Conservation (phyloP, 306 rosid species). For the Pterocarpus macrocarpus region DNA sequence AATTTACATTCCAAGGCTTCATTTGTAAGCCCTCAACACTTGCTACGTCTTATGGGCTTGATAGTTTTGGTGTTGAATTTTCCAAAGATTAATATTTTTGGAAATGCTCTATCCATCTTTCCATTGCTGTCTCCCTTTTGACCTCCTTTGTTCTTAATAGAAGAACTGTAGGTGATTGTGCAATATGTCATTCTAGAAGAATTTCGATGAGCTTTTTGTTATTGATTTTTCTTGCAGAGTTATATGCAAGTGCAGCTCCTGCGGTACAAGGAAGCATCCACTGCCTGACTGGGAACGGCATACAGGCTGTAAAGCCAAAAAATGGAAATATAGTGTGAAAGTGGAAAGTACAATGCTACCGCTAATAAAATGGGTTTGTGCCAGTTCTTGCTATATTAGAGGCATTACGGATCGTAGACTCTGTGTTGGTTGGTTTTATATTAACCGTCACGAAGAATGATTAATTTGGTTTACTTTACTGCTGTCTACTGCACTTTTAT, state of each 20-base stretch:
- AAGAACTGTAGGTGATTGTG: slow-evolving; percentile 22
- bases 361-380: slow-evolving; percentile 90
- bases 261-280: slow-evolving; percentile 73
- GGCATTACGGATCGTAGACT: slow-evolving; percentile 3
- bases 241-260: slow-evolving; percentile 75
- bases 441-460: slow-evolving; percentile 25
- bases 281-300: slow-evolving; percentile 88
- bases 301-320: slow-evolving; percentile 90
- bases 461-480: slow-evolving; percentile 9
- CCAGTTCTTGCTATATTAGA: slow-evolving; percentile 36
- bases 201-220: slow-evolving; percentile 32
- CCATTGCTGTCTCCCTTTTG: too few species aligned
- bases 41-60: slow-evolving; percentile 17
- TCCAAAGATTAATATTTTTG: neutral
- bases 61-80: neutral
- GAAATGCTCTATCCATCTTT: neutral
- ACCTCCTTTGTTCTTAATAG: neutral
- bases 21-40: slow-evolving; percentile 69
- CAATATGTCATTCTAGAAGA: slow-evolving; percentile 13
- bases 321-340: slow-evolving; percentile 93
- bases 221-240: slow-evolving; percentile 62
- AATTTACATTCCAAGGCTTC: slow-evolving; percentile 71
- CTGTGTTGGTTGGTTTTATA: slow-evolving; percentile 2
- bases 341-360: slow-evolving; percentile 82
- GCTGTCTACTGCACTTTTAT: slow-evolving; percentile 2